phyloP scores from a whole-genome alignment of 345 rosid species.

The Draba incana region DNA sequence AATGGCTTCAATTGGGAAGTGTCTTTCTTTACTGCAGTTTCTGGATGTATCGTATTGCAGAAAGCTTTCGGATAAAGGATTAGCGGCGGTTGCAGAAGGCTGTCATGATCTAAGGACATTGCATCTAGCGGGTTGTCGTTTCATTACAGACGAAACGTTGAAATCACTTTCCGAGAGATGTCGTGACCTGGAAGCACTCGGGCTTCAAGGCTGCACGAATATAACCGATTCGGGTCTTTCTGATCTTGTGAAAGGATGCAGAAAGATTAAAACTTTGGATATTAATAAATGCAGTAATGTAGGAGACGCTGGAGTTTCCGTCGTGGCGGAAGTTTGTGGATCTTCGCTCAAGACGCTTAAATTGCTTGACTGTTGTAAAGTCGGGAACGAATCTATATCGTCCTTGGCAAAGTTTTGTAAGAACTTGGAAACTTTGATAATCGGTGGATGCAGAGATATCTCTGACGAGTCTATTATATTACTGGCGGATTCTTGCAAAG shows the following conservation, averaged over 20 bases:
- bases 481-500: slow-evolving; percentile 64
- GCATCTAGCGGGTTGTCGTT: slow-evolving; percentile 77
- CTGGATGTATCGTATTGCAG: slow-evolving; percentile 88
- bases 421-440: slow-evolving; percentile 72
- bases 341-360: slow-evolving; percentile 73
- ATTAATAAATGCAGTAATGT: slow-evolving; percentile 80
- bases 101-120: slow-evolving; percentile 64
- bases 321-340: slow-evolving; percentile 65
- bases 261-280: slow-evolving; percentile 60
- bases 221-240: slow-evolving; percentile 69
- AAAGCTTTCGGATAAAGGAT: slow-evolving; percentile 83
- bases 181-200: slow-evolving; percentile 57
- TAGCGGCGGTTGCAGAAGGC: slow-evolving; percentile 74
- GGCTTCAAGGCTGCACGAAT: slow-evolving; percentile 77
- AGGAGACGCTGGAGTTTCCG: slow-evolving; percentile 70
- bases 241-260: slow-evolving; percentile 73
- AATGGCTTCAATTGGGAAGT: slow-evolving; percentile 62
- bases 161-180: slow-evolving; percentile 66
- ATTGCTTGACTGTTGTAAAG: slow-evolving; percentile 79
- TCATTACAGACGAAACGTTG: slow-evolving; percentile 56
- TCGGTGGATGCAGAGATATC: slow-evolving; percentile 83
- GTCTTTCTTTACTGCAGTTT: slow-evolving; percentile 71
- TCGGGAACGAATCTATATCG: slow-evolving; percentile 63
- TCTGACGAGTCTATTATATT: slow-evolving; percentile 62
- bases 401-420: slow-evolving; percentile 68